Evolutionary conservation across 2,329 filamentous ascomycete genomes (phyloP), one percentile per base, ranked within the genome.

Genomic region (Cordyceps militaris): DNA sequence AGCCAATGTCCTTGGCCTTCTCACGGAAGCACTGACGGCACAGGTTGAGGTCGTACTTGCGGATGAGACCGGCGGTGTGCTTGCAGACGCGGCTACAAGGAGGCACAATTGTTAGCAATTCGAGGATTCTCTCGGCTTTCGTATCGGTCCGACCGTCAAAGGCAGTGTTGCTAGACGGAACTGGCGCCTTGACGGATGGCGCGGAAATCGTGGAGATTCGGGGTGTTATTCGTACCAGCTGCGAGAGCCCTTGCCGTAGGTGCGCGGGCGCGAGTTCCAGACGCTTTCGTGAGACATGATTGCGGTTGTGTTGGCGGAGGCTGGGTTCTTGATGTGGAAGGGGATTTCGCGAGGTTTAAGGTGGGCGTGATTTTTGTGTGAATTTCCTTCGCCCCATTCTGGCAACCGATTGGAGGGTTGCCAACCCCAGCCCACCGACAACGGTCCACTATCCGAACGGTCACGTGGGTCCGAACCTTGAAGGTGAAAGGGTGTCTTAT

Each of bases 231-330:
- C 89, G 76, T 91, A 97, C 92, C 92, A 97, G 76, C 80, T 78
- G 79, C 92, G 89, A 78, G 89, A 82, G 81, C 93, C 93, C 87
- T 97, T 97, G 84, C 93, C 93, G 85, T 95, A 96, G 77, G 79
- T 91, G 79, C 92, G 89, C 74, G 94, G 94, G 78, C 94, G 92
- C 74, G 91, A 96, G 87, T 95, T 96, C 92, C 93, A 99, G 81
- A 97, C 91, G 75, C 88, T 91, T 84, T 97, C 93, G 91, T 83
- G 82, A 80, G 79, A 82, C 81, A 82, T 84, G 69, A 71, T 82
- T 73, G 72, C 74, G 72, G 69, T 66, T 73, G 65, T 60, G 60
- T 63, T 61, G 62, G 63, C 63, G 63, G 63, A 60, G 57, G 59
- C 63, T 64, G 60, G 63, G 66, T 64, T 65, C 21, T 46, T 49